Base-by-base conservation (phyloP, 495 filamentous ascomycete genomes). In the Cercophora sp. region DNA sequence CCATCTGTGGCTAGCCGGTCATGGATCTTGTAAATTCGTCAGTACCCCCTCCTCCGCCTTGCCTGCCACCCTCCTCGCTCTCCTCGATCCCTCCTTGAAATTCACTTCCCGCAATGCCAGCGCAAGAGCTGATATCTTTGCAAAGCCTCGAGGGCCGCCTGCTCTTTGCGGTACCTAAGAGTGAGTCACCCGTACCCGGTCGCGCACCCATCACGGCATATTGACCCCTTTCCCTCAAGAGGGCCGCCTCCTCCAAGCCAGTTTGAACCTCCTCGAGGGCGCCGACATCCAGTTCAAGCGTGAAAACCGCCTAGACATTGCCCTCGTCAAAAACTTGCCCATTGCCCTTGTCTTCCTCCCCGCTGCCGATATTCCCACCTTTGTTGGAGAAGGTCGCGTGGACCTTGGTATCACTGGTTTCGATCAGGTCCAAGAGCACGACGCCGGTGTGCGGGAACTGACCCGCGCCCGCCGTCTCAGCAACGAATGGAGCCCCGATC, bases 281-380 rank as follows among this genome's bases (percentile, higher is more conserved):
- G 88, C 83, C 57, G 93, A 97, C 70, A 93, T 98, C 61, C 89
- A 98, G 73, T 98, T 97, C 76, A 84, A 84, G 59, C 86, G 91
- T 66, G 88, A 94, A 74, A 86, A 83, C 67, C 88, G 93, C 43
- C 86, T 96, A 55, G 93, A 98, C 70, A 96, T 97, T 69, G 93
- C 93, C 11, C 82, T 97, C 18, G 91, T 96, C 65, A 88, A 93
- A 75, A 97, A 97, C 72, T 82, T 91, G 26, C 89, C 88, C 25
- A 89, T 98, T 54, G 94, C 92, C 10, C 88, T 98, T 55, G 82
- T 98, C 70, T 98, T 98, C 79, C 89, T 98, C 31, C 93, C 93
- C 20, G 93, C 90, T 27, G 91, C 88, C 48, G 93, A 97, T 68
- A 98, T 98, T 64, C 94, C 93, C 22, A 92, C 88, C 47, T 97